Base-by-base conservation (phyloP, 1,284 basidiomycete species). In the Marasmius oreades region DNA sequence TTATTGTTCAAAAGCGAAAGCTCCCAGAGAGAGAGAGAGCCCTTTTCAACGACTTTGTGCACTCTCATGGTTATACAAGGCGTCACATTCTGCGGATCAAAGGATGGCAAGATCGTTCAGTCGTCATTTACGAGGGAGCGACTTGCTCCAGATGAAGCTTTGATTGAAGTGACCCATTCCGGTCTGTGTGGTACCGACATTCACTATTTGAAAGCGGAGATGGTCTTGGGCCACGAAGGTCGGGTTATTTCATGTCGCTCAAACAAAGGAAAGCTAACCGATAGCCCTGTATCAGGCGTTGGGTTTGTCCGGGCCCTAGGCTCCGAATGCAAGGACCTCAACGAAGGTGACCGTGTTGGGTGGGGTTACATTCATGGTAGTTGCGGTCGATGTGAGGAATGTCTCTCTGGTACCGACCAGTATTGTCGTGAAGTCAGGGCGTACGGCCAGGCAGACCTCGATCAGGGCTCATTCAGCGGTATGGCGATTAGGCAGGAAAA, bases 391-490 rank as follows among this genome's bases (percentile, higher is more conserved):
- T 64, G 63, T 36, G 60, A 60, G 5, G 34, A 50, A 46, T 64
- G 63, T 39, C 37, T 60, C 18, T 33, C 22, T 7, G 77, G 75
- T 58, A 73, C 76, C 57, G 80, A 84, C 64, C 76, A 74, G 57
- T 80, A 77, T 36, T 58, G 59, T 43, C 26, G 28, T 20, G 39
- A 57, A 42, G 52, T 76, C 58, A 64, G 63, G 37, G 68, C 72
- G 52, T 81, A 80, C 66, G 76, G 70, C 50, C 77, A 75, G 56
- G 77, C 77, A 6, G 73, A 76, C 14, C 70, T 75, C 64, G 75
- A 75, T 58, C 72, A 75, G 55, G 81, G 79, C 51, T 85, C 86
- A 6, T 88, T 86, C 71, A 77, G 80, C 11, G 83, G 78, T 34
- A 76, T 76, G 62, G 81, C 84, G 58, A 77, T 85, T 54, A 81